Percentiles rank a stretch among this genome's conserved stretches.
Evolutionary conservation across 345 rosid genomes (phyloP).

Genomic region (Linum trigynum): DNA sequence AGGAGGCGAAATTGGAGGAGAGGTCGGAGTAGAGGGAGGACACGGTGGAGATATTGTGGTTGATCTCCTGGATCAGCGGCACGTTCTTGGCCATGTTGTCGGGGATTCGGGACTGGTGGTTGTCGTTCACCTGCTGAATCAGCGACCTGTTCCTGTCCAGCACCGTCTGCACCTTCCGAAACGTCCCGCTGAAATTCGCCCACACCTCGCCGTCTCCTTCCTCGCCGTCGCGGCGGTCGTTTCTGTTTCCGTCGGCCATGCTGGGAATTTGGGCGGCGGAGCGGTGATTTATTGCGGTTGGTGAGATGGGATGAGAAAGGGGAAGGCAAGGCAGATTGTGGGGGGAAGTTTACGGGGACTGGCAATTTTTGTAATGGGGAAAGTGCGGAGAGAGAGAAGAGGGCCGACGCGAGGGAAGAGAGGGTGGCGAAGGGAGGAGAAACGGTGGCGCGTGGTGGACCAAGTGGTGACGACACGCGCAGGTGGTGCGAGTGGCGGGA

Average conservation of each 20-base stretch:
- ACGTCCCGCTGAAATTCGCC: slow-evolving; percentile 41
- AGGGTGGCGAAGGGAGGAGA: not conserved
- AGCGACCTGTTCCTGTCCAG: slow-evolving; percentile 68
- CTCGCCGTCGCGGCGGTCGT: slow-evolving; percentile 16
- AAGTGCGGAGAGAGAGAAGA: too few relatives aligned
- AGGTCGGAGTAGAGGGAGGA: slow-evolving; percentile 67
- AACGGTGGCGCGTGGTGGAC: not conserved
- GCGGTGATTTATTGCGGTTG: not conserved
- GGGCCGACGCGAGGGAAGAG: not conserved
- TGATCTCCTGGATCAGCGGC: slow-evolving; percentile 75
- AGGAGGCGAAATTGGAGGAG: slow-evolving; percentile 39
- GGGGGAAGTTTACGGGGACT: too few relatives aligned
- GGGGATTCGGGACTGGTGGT: slow-evolving; percentile 64
- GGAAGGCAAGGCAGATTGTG: too few relatives aligned
- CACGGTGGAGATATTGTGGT: slow-evolving; percentile 74
- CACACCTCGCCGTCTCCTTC: slow-evolving; percentile 54
- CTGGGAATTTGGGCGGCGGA: slow-evolving; percentile 8
- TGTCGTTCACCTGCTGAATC: slow-evolving; percentile 85
- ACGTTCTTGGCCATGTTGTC: slow-evolving; percentile 90
- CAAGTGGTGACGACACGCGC: not conserved
- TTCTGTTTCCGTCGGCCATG: not conserved
- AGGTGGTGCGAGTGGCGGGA: not conserved
- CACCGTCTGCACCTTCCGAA: slow-evolving; percentile 62
- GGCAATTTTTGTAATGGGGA: too few relatives aligned
- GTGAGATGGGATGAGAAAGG: too few relatives aligned